Conservation (phyloP, 2,329 filamentous ascomycete species). For the Aspergillus quadricinctus region DNA sequence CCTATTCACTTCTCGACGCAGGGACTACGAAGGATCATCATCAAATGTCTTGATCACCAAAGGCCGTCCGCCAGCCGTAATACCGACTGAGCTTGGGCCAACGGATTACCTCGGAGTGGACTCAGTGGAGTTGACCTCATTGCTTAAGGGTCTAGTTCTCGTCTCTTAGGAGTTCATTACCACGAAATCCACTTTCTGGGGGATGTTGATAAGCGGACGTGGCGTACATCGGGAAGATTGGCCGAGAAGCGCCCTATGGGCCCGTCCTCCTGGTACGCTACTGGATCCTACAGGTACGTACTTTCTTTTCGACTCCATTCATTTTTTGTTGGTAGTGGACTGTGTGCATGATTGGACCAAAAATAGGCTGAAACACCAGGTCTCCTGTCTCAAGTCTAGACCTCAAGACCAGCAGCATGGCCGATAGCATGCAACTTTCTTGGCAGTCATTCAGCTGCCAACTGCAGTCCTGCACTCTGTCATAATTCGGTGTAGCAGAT, state of each 20-base stretch:
- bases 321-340: too few species aligned
- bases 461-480: conserved; percentile 6
- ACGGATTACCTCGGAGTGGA: conserved; percentile 6
- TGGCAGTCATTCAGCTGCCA: not conserved
- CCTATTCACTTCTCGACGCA: conserved; percentile 2
- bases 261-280: conserved; percentile 11
- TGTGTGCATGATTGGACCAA: not conserved
- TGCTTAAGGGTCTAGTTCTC: not conserved
- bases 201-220: conserved; percentile 11
- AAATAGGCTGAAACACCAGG: conserved; percentile 13
- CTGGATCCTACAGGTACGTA: conserved; percentile 1
- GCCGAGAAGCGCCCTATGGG: conserved; percentile 8
- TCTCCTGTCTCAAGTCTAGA: conserved; percentile 15
- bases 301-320: not conserved
- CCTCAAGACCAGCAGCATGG: not conserved
- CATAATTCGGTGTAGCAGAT: conserved; percentile 1
- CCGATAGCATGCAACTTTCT: not conserved
- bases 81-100: conserved; percentile 4
- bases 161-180: not conserved
- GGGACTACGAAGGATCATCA: conserved; percentile 1
- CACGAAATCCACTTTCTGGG: conserved; percentile 14
- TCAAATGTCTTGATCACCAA: not conserved
- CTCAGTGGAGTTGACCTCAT: not conserved
- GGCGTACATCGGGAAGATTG: conserved; percentile 14
- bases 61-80: conserved; percentile 5